Percentiles rank a stretch among this genome's conserved stretches.
These are phyloP conservation scores for Cercospora canescens DNA, from an alignment of 2,329 filamentous ascomycete species.

Conservation along the genomic window DNA sequence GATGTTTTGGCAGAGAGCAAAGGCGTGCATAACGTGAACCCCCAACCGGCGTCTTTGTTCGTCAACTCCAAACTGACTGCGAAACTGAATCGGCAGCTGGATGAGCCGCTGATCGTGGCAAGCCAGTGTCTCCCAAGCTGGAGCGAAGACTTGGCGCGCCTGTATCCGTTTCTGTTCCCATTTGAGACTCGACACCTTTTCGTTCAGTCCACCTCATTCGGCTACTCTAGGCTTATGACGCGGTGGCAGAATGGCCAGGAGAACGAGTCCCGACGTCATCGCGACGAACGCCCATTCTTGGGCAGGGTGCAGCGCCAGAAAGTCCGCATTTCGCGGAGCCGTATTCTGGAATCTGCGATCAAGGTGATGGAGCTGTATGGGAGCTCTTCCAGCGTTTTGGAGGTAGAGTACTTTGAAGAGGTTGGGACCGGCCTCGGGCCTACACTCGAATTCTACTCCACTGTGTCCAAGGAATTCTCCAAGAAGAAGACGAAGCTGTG, in stretches of 20 bases:
- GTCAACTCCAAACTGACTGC: constrained; percentile 98
- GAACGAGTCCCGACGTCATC: constrained; percentile 75
- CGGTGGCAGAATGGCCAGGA: constrained; percentile 93
- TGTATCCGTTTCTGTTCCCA: constrained; percentile 96
- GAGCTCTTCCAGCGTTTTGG: constrained; percentile 90
- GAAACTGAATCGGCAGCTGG: constrained; percentile 93
- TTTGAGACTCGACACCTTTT: constrained; percentile 98
- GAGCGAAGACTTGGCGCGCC: constrained; percentile 90
- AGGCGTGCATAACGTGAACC: constrained; percentile 61
- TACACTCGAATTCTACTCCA: constrained; percentile 96
- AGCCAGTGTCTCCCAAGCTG: constrained; percentile 94
- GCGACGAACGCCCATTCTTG: constrained; percentile 87
- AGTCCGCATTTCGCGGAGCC: constrained; percentile 92
- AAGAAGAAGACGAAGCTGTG: constrained; percentile 97
- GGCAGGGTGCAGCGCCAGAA: constrained; percentile 93
- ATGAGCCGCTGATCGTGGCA: constrained; percentile 94
- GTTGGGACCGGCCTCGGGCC: constrained; percentile 94
- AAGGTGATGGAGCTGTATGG: constrained; percentile 99
- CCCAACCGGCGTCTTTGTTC: constrained; percentile 87
- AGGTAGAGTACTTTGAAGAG: constrained; percentile 98
- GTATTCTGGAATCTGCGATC: constrained; percentile 92
- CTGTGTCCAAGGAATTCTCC: constrained; percentile 93
- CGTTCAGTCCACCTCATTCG: constrained; percentile 96
- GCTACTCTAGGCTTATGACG: constrained; percentile 95
- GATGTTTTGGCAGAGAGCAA: constrained; percentile 82